phyloP scores from a whole-genome alignment of 495 filamentous ascomycete genomes.

The Xylaria telfairii region DNA sequence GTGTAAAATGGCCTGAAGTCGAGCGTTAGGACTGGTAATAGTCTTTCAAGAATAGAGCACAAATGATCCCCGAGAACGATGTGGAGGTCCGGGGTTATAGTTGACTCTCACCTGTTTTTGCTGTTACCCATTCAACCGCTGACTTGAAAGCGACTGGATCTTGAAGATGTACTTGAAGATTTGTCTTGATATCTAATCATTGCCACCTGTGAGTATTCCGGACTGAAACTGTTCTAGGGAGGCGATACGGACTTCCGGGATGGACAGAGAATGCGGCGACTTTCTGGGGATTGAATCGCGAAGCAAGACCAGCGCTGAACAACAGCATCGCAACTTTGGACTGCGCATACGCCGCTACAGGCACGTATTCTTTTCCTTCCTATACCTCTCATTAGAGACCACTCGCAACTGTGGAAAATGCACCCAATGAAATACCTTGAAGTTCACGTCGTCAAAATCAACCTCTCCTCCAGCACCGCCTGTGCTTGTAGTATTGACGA shows the following conservation, averaged over 20 bases:
- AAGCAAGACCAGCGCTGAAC: conserved; percentile 1
- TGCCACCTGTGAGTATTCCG: not conserved
- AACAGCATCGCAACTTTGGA: not conserved
- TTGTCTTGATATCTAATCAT: not conserved
- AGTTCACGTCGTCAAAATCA: not conserved
- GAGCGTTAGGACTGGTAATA: not conserved
- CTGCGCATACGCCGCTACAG: not conserved
- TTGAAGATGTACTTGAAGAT: not conserved
- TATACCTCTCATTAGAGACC: not conserved
- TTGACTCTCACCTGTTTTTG: not conserved
- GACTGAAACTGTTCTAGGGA: not conserved
- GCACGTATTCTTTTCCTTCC: not conserved
- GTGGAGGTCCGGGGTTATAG: not conserved
- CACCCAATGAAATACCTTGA: not conserved
- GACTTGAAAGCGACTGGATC: not conserved
- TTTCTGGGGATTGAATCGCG: not conserved
- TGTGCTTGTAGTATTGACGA: not conserved
- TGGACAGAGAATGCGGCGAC: not conserved
- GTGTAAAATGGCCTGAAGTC: not conserved
- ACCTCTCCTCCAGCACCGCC: not conserved
- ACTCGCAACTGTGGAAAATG: not conserved
- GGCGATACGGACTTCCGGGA: not conserved
- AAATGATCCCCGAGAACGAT: not conserved
- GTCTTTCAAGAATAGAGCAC: not conserved
- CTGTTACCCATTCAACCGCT: not conserved